Base-by-base conservation (phyloP, 306 rosid genomes). In the Boehmeria nivea region DNA sequence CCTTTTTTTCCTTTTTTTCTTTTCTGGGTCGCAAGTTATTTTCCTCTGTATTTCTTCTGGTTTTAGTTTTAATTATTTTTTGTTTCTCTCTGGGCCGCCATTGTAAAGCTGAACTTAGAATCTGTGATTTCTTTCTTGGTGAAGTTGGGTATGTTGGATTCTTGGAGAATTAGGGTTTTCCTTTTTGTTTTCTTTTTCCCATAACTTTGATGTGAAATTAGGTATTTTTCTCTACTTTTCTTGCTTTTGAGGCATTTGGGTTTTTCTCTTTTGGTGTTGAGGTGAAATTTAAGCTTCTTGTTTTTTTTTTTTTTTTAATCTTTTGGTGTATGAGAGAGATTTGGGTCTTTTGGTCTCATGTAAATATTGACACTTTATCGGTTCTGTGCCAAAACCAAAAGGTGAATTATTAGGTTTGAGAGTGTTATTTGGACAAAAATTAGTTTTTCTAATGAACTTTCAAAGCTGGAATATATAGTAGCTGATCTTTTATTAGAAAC, bases 141-240 rank as follows among this genome's bases (percentile, higher is more conserved):
- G 11, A 48, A 60, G 62, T 70, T n/a, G 63, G 72, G 71, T 47
- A 45, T 57, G 31, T 51, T 63, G 50, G 72, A 63, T 63, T 66
- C 65, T 52, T 59, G 76, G 72, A 33, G 60, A 53, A 56, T 33
- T 66, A 69, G 83, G 83, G 79, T n/a, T n/a, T n/a, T n/a, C n/a
- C n/a, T 63, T 76, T 85, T 69, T 19, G 24, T 18, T 53, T 24
- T 50, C 13, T 49, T 23, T 24, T n/a, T n/a, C n/a, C n/a, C n/a
- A n/a, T 23, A 9, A 39, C 40, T 25, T 51, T 59, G 51, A 58
- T 72, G 69, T 42, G 38, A 56, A 57, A 55, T 27, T 40, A 54
- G 53, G 33, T 21, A 7, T 21, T 56, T 58, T 36, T 57, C 8
- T 61, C 17, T 24, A 65, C 62, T 42, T 72, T 54, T 69, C 51